These are phyloP conservation scores for Annulohypoxylon maeteangense DNA, from an alignment of 495 filamentous ascomycete genomes.

Conservation along the genomic window DNA sequence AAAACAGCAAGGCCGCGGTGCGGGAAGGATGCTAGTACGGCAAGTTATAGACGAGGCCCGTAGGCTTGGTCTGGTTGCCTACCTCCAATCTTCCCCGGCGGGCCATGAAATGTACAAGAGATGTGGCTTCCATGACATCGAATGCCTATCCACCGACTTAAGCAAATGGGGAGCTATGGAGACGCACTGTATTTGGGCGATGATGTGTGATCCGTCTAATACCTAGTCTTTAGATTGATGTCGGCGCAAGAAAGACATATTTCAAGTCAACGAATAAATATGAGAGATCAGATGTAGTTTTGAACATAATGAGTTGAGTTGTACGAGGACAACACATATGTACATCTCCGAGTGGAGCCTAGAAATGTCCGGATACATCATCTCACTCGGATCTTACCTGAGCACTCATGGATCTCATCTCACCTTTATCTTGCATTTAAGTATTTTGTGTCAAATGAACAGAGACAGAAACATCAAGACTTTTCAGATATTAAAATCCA, in stretches of 20 bases:
- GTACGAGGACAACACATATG: background rate
- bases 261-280: background rate
- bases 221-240: background rate
- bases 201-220: conserved; percentile 27
- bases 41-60: conserved; percentile 42
- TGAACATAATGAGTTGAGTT: background rate
- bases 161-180: conserved; percentile 30
- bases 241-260: background rate
- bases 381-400: background rate
- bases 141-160: conserved; percentile 23
- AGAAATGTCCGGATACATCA: background rate
- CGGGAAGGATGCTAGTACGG: conserved; percentile 38
- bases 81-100: conserved; percentile 45
- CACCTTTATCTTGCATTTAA: background rate
- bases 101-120: conserved; percentile 46
- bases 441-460: too few relatives aligned
- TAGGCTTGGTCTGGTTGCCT: conserved; percentile 35
- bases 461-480: background rate
- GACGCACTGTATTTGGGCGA: conserved; percentile 26
- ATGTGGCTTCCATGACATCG: conserved; percentile 47
- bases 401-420: background rate
- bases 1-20: conserved; percentile 41
- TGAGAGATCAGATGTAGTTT: background rate
- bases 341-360: background rate
- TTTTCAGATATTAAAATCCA: background rate